phyloP scores from a whole-genome alignment of 768 basidiomycete genomes.

The Pulveroboletus frians region DNA sequence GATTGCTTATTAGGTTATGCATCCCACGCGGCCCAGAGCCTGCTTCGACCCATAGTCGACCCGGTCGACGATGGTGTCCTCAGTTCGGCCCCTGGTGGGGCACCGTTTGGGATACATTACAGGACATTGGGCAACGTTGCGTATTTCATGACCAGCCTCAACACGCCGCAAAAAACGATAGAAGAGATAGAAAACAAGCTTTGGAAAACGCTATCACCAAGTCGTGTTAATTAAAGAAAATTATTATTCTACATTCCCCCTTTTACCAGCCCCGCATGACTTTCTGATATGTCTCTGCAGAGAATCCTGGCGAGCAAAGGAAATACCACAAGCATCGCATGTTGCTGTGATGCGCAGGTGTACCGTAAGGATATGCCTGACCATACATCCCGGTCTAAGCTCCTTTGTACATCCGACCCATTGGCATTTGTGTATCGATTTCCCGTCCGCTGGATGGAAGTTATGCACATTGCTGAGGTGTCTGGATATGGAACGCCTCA shows the following conservation, averaged over 20 bases:
- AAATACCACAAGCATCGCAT: conserved; percentile 18
- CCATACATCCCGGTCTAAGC: conserved; percentile 26
- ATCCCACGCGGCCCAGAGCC: conserved; percentile 58
- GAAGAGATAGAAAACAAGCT: conserved; percentile 62
- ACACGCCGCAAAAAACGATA: conserved; percentile 52
- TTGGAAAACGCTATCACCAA: conserved; percentile 33
- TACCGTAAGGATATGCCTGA: conserved; percentile 20
- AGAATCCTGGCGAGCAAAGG: conserved; percentile 27
- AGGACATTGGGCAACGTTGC: conserved; percentile 86
- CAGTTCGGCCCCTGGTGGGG: conserved; percentile 47
- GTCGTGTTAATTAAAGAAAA: background rate
- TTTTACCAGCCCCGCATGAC: conserved; percentile 6
- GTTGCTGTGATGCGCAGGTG: conserved; percentile 13
- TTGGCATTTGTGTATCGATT: conserved; percentile 2
- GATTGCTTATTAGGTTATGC: conserved; percentile 40
- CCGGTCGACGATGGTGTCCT: conserved; percentile 21
- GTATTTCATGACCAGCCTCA: conserved; percentile 90
- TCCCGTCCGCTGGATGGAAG: conserved; percentile 5
- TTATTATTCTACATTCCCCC: background rate
- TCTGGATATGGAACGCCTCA: conserved; percentile 10
- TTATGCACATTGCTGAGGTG: conserved; percentile 8
- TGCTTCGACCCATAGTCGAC: conserved; percentile 51
- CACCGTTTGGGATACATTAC: conserved; percentile 69
- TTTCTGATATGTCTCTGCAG: conserved; percentile 24
- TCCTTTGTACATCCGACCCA: conserved; percentile 20